Conservation (phyloP, 2,329 filamentous ascomycete genomes). For the Colletotrichum caudatum region DNA sequence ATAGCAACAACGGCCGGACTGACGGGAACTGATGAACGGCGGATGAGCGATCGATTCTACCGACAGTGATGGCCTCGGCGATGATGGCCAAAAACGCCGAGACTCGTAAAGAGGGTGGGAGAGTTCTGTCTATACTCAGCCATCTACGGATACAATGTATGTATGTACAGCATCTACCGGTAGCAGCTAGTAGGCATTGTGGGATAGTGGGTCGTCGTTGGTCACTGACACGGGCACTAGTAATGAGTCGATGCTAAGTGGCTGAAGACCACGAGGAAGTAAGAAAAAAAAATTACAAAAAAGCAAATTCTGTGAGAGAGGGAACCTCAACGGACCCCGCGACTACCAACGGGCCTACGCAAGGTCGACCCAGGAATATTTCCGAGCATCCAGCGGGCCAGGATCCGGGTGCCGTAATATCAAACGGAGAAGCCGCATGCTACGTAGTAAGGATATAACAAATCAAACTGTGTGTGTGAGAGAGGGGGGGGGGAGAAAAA, state of each 20-base stretch:
- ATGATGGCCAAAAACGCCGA: not conserved
- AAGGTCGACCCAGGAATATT: not conserved
- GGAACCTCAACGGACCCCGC: slow-evolving; percentile 28
- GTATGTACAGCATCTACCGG: no score
- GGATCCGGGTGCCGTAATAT: no score
- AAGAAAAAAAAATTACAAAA: not conserved
- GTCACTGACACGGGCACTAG: slow-evolving; percentile 37
- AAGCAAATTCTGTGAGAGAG: not conserved
- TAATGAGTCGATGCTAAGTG: slow-evolving; percentile 37
- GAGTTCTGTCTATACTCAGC: not conserved
- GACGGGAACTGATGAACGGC: slow-evolving; percentile 17
- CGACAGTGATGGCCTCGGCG: not conserved
- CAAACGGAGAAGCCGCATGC: not conserved
- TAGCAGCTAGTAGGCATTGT: no score
- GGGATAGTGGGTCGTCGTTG: not conserved
- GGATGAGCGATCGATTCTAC: not conserved
- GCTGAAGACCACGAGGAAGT: slow-evolving; percentile 1
- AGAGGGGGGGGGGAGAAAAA: not conserved
- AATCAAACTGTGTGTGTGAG: no score
- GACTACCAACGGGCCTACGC: not conserved
- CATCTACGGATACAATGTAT: no score
- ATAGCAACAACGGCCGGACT: slow-evolving; percentile 28
- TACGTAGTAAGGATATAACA: not conserved
- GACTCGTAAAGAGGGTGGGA: not conserved
- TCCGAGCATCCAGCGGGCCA: not conserved